These are phyloP conservation scores for Penicillium fuscoglaucum DNA, from an alignment of 2,329 filamentous ascomycete species.

Conservation along the genomic window DNA sequence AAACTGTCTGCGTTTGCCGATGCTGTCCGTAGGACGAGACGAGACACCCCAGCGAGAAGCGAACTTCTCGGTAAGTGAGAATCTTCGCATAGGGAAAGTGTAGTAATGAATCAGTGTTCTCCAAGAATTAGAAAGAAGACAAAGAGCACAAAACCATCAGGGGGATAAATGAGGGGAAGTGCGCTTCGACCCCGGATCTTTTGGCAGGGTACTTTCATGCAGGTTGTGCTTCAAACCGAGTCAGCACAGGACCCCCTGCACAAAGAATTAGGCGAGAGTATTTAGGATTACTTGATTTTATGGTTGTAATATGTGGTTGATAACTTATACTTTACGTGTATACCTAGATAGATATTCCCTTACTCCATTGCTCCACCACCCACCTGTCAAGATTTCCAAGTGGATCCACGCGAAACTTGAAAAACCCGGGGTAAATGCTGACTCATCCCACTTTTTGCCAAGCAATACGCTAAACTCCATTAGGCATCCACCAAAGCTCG, in stretches of 20 bases:
- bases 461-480: constrained; percentile 16
- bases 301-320: background rate
- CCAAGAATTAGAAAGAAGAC: background rate
- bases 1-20: constrained; percentile 10
- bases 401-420: background rate
- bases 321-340: background rate
- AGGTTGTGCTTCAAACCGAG: constrained; percentile 11
- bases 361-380: background rate
- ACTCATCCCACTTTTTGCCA: constrained; percentile 13
- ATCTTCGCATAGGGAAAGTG: constrained; percentile 25
- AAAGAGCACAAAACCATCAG: constrained; percentile 5
- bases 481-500: constrained; percentile 21
- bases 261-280: background rate
- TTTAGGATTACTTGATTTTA: background rate
- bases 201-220: constrained; percentile 16
- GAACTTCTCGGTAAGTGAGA: constrained; percentile 30
- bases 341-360: background rate
- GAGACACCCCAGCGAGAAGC: constrained; percentile 30
- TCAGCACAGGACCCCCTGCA: constrained; percentile 1
- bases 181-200: constrained; percentile 19
- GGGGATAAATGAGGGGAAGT: constrained; percentile 19
- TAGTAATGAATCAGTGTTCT: background rate
- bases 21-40: constrained; percentile 23
- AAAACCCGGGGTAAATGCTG: constrained; percentile 25
- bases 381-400: background rate